phyloP scores from a whole-genome alignment of 805 yeast genomes.

The Pichia ethanolica region DNA sequence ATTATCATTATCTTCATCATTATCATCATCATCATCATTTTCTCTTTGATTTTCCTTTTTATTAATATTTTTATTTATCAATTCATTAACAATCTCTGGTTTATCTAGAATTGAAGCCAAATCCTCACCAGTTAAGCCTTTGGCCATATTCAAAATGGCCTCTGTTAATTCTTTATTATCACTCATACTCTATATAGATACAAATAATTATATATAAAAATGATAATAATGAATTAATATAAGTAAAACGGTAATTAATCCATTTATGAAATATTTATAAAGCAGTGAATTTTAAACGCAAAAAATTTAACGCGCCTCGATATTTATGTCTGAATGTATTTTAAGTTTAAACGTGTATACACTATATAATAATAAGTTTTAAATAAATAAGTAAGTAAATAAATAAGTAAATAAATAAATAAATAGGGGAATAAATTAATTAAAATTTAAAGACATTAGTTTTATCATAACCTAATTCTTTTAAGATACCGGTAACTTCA shows the following conservation, averaged over 20 bases:
- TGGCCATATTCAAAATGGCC: neutral
- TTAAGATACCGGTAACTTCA: constrained; percentile 79
- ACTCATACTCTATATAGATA: neutral
- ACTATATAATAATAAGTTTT: no score
- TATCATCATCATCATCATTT: neutral
- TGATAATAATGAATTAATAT: no score
- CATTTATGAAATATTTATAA: no score
- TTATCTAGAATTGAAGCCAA: neutral
- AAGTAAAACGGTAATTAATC: no score
- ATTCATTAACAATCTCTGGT: neutral
- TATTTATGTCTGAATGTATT: no score
- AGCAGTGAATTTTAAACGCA: no score
- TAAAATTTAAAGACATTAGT: constrained; percentile 87
- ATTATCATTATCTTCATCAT: neutral
- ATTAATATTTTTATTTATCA: neutral
- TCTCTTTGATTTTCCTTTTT: neutral
- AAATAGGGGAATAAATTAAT: neutral
- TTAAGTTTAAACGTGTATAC: no score
- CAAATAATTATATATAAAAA: neutral
- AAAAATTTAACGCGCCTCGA: no score
- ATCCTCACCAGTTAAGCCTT: neutral
- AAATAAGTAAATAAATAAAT: no score
- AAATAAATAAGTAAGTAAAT: no score
- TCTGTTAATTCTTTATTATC: neutral
- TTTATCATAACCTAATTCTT: constrained; percentile 81